Conservation (phyloP, 2,329 filamentous ascomycete species). For the Colletotrichum zoysiae region DNA sequence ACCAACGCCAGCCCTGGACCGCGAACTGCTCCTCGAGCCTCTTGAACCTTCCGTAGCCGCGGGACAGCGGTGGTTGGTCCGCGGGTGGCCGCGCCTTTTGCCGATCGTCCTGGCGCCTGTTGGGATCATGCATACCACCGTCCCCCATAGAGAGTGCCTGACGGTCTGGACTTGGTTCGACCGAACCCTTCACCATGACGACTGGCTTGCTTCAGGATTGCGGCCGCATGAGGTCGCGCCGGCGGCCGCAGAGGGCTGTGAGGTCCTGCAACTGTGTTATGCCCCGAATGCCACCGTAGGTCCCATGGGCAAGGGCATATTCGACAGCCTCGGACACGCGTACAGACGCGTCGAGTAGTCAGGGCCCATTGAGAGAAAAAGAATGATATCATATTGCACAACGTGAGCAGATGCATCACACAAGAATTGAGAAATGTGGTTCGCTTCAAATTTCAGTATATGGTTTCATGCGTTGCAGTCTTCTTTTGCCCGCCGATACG, state of each 20-base stretch:
- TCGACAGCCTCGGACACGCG: background rate
- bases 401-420: constrained; percentile 6
- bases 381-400: constrained; percentile 25
- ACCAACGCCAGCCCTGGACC: constrained; percentile 8
- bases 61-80: constrained; percentile 8
- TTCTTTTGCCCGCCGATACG: constrained; percentile 57
- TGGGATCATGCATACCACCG: background rate
- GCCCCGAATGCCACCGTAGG: background rate
- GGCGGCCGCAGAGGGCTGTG: constrained; percentile 27
- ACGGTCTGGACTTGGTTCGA: constrained; percentile 24
- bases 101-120: constrained; percentile 15
- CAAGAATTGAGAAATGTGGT: constrained; percentile 7
- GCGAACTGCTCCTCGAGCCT: constrained; percentile 22
- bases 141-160: constrained; percentile 9
- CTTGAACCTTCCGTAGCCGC: background rate
- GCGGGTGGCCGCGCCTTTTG: background rate
- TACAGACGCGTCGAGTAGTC: background rate
- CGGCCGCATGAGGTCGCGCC: constrained; percentile 15
- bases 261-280: constrained; percentile 21
- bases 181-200: constrained; percentile 1
- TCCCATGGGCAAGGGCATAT: background rate
- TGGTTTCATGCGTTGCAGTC: constrained; percentile 46
- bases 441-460: constrained; percentile 39
- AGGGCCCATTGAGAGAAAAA: background rate
- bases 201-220: constrained; percentile 11